A percentile compares a stretch with the other conserved stretches of the same genome.
Evolutionary conservation across 495 filamentous ascomycete genomes (phyloP).

Genomic region (Neurospora intermedia): DNA sequence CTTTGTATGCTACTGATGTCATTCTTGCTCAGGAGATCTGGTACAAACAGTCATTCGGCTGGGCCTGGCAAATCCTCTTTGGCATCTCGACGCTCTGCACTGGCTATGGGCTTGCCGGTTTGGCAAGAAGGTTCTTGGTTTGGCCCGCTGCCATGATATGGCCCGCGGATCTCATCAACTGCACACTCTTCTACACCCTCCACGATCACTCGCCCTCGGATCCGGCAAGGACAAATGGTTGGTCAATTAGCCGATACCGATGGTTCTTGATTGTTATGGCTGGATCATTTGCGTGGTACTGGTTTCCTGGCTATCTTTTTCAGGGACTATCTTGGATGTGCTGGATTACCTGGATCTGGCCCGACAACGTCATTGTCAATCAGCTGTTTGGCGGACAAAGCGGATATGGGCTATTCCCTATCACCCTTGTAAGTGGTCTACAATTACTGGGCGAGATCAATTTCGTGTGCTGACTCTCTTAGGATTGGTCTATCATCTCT

Average conservation of each 20-base stretch:
- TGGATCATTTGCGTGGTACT: conserved; percentile 43
- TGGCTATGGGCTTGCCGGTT: conserved; percentile 60
- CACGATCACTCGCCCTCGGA: conserved; percentile 53
- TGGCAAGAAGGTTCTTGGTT: conserved; percentile 55
- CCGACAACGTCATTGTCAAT: conserved; percentile 54
- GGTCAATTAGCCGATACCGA: conserved; percentile 53
- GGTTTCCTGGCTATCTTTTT: conserved; percentile 50
- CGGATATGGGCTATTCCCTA: conserved; percentile 47
- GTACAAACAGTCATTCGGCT: conserved; percentile 34
- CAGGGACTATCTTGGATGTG: conserved; percentile 48
- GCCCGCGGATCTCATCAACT: conserved; percentile 55
- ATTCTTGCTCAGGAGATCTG: conserved; percentile 31
- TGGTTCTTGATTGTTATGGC: conserved; percentile 53
- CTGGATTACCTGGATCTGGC: conserved; percentile 52
- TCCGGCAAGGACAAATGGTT: conserved; percentile 48
- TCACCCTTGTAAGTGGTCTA: conserved; percentile 33
- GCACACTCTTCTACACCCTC: conserved; percentile 54
- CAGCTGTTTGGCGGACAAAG: conserved; percentile 56
- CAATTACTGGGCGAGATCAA: not conserved
- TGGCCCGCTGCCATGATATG: conserved; percentile 65
- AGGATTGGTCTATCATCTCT: conserved; percentile 55
- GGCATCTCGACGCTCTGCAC: conserved; percentile 61
- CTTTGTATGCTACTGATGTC: conserved; percentile 39
- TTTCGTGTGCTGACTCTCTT: not conserved
- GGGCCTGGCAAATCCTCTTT: conserved; percentile 57